Percentiles rank a stretch among this genome's conserved stretches.
phyloP scores from a whole-genome alignment of 2,329 filamentous ascomycete species.

The Xylaria hypoxylon region DNA sequence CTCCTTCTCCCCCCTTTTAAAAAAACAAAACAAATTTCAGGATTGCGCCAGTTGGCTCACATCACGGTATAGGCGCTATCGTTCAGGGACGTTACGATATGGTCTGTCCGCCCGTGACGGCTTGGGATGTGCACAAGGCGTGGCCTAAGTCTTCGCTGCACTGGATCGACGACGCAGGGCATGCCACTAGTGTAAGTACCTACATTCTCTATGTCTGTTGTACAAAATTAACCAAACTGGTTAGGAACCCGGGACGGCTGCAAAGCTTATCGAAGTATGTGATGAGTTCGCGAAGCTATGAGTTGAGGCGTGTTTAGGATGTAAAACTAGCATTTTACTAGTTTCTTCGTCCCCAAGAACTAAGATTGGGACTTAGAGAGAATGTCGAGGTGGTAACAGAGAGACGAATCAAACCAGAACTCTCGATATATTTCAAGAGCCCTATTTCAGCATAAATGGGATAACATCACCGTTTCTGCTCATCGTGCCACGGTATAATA shows the following conservation, averaged over 20 bases:
- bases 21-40: not conserved
- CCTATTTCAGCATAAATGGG: too few species aligned
- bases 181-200: conserved; percentile 28
- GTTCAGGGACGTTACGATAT: conserved; percentile 40
- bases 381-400: not conserved
- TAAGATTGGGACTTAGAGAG: too few species aligned
- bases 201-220: too few species aligned
- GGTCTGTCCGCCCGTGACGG: conserved; percentile 32
- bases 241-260: conserved; percentile 34
- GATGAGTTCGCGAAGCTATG: conserved; percentile 35
- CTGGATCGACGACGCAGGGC: conserved; percentile 34
- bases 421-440: too few species aligned
- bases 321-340: not conserved
- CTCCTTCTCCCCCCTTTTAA: too few species aligned
- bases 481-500: too few species aligned
- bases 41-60: not conserved
- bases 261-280: conserved; percentile 34
- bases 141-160: conserved; percentile 35
- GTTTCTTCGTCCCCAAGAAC: too few species aligned
- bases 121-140: conserved; percentile 36
- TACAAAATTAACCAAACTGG: not conserved
- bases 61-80: conserved; percentile 19
- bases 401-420: not conserved
- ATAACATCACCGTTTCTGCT: too few species aligned
- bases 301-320: not conserved